phyloP scores from a whole-genome alignment of 257 asterid species.

The Solanum sejunctum region DNA sequence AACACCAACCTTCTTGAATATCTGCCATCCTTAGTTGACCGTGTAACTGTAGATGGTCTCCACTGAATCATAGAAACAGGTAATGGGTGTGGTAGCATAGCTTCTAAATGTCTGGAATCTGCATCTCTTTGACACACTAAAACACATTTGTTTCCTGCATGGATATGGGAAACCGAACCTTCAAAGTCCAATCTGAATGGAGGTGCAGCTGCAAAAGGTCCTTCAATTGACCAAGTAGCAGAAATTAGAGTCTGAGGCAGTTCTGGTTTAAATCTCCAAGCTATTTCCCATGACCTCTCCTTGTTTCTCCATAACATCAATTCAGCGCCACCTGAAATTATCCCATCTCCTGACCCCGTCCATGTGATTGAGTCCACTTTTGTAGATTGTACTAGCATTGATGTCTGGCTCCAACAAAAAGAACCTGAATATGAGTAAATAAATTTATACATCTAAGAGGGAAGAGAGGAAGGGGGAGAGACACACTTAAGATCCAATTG shows the following conservation, averaged over 20 bases:
- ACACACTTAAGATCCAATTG: neutral
- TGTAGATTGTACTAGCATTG: constrained; percentile 54
- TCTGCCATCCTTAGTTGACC: constrained; percentile 30
- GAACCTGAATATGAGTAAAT: constrained; percentile 99
- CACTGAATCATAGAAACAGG: constrained; percentile 82
- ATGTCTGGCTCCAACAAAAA: constrained; percentile 99
- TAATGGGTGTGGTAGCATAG: constrained; percentile 65
- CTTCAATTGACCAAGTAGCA: constrained; percentile 64
- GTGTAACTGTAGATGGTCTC: constrained; percentile 73
- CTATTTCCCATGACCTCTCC: constrained; percentile 71
- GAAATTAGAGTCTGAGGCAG: constrained; percentile 72
- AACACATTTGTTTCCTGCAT: constrained; percentile 40
- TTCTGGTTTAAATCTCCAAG: constrained; percentile 69
- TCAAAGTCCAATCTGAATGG: constrained; percentile 20
- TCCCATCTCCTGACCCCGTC: constrained; percentile 97
- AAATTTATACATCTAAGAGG: constrained; percentile 44
- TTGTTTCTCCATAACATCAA: constrained; percentile 78
- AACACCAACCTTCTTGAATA: constrained; percentile 46
- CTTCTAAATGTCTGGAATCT: constrained; percentile 25
- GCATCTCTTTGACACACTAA: constrained; percentile 48
- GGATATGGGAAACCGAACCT: constrained; percentile 18
- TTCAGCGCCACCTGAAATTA: constrained; percentile 69
- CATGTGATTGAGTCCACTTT: constrained; percentile 75
- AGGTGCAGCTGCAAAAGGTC: constrained; percentile 81
- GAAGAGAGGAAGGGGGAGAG: neutral